Evolutionary conservation across 1,139 yeast genomes (phyloP), one percentile per base, ranked within the genome.

Genomic region (Hanseniaspora gamundiae): DNA sequence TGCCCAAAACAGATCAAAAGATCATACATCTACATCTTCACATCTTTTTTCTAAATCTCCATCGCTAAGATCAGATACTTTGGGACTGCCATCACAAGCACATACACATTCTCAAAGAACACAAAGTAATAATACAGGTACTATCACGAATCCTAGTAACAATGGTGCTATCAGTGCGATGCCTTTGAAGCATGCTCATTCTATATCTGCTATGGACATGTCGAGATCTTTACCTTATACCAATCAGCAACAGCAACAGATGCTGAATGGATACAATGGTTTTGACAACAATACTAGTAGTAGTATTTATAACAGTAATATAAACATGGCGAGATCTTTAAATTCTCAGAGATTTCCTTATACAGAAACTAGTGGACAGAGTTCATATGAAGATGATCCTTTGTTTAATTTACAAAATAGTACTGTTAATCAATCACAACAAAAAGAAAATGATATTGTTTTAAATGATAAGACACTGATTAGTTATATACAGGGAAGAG

Each of bases 401-500:
- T 33, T 11, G 9, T 19, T 13, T 11, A 7, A 11, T 10, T 14
- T 8, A 17, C 36, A 13, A 8, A 10, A 10, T 5, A 28, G 5
- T 6, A 28, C 7, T 11, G n/a, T 6, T 28, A n/a, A 13, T 7
- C 31, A 10, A 28, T n/a, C 31, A 28, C 5, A 28, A 28, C n/a
- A n/a, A 5, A 28, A n/a, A n/a, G n/a, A 33, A 5, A n/a, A 33
- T 11, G 22, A 17, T 5, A 10, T 13, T 17, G 9, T 33, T 17
- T 14, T 33, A 7, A 6, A 17, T 3, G 24, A 33, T 17, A 17
- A 33, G 19, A 33, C 36, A n/a, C 9, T 33, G 21, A 13, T 33
- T 9, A 36, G 22, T 38, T 43, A 43, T 35, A 13, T 43, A n/a
- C 28, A 40, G 4, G 46, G 40, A 16, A 43, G 41, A 28, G 46